Base-by-base conservation (phyloP, 1,284 basidiomycete genomes). In the Microbotryum violaceum region DNA sequence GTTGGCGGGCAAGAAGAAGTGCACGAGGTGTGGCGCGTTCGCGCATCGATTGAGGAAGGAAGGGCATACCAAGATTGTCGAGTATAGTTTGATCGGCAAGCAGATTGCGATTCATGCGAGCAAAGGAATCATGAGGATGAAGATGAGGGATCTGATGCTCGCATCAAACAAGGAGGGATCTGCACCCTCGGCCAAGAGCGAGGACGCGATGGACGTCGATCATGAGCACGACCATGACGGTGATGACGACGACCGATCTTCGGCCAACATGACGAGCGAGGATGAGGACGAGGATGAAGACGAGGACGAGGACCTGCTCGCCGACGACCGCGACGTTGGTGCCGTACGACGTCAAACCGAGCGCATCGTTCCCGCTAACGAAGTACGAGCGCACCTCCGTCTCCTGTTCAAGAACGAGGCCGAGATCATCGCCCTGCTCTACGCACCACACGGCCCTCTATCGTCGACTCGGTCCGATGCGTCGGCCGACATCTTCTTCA, bases 401-500 rank as follows among this genome's bases (percentile, higher is more conserved):
- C 83, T 85, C 27, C 81, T 98, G 25, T 98, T 98, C 79, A 73
- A 78, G 54, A 91, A 91, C 70, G 96, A 97, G 76, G 72, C 81
- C 1, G 79, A 83, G 42, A 84, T 96, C 68, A 92, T 89, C 73
- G 84, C 86, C 2, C 80, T 98, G 53, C 79, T 99, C 50, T 99
- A 91, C 75, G 92, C 93, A 45, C 85, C 91, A 54, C 94, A 97
- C 74, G 93, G 93, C 23, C 85, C 87, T 2, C 88, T 91, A 71
- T 82, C 87, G 27, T 58, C 59, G 21, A 57, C 37, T 74, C 20
- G 49, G 87, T 89, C 61, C 10, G 37, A 53, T 33, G 66, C 66
- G 29, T 89, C 86, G 49, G 88, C 91, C 52, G 93, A 96, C 74
- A 91, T 97, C 82, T 98, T 98, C 78, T 99, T 99, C 80, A 81